Conservation (phyloP, 257 asterid genomes). For the Rubia yunnanensis region DNA sequence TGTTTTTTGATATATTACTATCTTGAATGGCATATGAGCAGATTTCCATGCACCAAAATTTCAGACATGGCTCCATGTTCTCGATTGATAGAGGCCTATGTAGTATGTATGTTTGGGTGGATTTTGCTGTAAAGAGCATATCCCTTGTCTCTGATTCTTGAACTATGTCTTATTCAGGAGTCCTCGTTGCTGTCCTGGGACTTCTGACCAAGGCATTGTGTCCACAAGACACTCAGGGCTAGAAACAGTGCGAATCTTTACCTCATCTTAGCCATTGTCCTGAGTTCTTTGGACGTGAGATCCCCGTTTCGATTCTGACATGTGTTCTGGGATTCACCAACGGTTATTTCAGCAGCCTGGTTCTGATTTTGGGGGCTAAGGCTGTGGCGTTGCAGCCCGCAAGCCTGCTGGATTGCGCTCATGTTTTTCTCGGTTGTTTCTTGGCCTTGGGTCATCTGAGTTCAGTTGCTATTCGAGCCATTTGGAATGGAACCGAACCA, state of each 20-base stretch:
- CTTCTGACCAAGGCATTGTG: constrained; percentile 59
- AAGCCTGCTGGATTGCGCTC: constrained; percentile 72
- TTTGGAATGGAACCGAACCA: too few species aligned
- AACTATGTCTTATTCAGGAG: constrained; percentile 38
- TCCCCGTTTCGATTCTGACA: constrained; percentile 63
- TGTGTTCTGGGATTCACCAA: constrained; percentile 85
- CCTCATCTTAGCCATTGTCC: constrained; percentile 62
- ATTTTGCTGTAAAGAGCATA: too few species aligned
- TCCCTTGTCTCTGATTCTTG: too few species aligned
- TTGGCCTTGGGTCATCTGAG: constrained; percentile 59
- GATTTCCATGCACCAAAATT: too few species aligned
- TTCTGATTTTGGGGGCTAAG: constrained; percentile 74
- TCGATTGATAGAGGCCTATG: too few species aligned
- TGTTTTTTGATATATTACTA: too few species aligned
- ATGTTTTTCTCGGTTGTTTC: constrained; percentile 60
- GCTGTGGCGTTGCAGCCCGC: constrained; percentile 63
- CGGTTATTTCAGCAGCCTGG: constrained; percentile 69
- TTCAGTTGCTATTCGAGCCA: neutral
- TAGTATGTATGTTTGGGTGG: too few species aligned
- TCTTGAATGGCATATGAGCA: too few species aligned
- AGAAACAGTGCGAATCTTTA: constrained; percentile 78
- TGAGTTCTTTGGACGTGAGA: constrained; percentile 48
- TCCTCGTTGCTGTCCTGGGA: constrained; percentile 63
- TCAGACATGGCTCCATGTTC: too few species aligned
- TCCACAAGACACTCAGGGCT: constrained; percentile 70